Base-by-base conservation (phyloP, 2,329 filamentous ascomycete species). In the Aspergillus fumigatiaffinis region DNA sequence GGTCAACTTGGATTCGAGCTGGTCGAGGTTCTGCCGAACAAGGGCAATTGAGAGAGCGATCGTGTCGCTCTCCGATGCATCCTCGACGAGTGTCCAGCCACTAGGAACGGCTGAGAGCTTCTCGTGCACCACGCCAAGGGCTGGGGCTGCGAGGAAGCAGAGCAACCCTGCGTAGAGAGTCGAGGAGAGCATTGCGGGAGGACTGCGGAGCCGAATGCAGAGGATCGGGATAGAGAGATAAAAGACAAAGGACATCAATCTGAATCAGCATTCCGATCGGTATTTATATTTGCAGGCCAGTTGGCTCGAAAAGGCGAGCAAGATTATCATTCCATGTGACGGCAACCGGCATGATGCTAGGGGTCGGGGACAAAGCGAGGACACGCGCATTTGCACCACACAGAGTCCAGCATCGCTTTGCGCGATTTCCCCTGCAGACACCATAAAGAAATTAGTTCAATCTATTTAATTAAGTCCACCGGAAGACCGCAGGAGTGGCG, bases 1-100 rank as follows among this genome's bases (percentile, higher is more conserved):
- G 25, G 71, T 61, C 46, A 79, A 68, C 29, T 68, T 68, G 38
- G 72, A 67, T 62, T 78, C 72, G 14, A 79, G 72, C 46, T 70
- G 68, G 42, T 74, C 70, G 5, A 73, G 65, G 57, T 68, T 72
- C 60, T 64, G 59, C 50, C 61, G 60, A 9, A 52, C 60, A 50
- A 70, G 50, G 0, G 64, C 66, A 55, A 67, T 66, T 17, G 63
- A 66, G 41, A 67, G 55, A 12, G 57, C 62, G 25, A 56, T 60
- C 2, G 61, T 59, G 56, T 63, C 55, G 12, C 46, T 35, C 10
- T 54, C 51, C 0, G 58, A 54, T 14, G 67, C 61, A 23, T 57
- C 53, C 12, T 59, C 50, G 26, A 60, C 55, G 35, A 62, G 52
- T 3, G 59, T 50, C 65, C 66, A 68, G 23, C 55, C 58, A 20